Conservation (phyloP, 305 asterid genomes). For the Coffea humblotiana region DNA sequence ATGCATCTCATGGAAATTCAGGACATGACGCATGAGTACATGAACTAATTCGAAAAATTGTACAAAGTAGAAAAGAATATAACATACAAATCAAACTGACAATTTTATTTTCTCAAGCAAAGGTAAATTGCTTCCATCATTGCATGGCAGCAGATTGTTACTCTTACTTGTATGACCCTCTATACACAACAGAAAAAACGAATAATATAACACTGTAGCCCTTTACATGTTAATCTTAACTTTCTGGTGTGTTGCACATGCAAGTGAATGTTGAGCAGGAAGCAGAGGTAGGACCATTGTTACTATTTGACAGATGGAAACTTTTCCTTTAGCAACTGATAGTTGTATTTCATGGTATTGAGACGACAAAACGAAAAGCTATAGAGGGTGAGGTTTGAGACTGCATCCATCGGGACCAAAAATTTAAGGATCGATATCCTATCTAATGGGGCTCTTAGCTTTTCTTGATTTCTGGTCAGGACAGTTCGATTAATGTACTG, state of each 20-base stretch:
- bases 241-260: conserved; percentile 19
- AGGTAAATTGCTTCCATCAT: conserved; percentile 3
- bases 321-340: not conserved
- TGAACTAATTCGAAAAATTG: no score
- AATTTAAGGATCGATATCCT: conserved; percentile 7
- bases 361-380: conserved; percentile 13
- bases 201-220: not conserved
- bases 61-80: not conserved
- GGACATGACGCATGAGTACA: not conserved
- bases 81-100: not conserved
- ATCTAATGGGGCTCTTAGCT: not conserved
- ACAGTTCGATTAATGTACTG: conserved; percentile 12
- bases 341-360: not conserved
- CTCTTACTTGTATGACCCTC: not conserved
- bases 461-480: conserved; percentile 8
- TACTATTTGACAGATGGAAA: conserved; percentile 5
- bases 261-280: conserved; percentile 16
- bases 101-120: conserved; percentile 4
- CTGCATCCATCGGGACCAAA: not conserved
- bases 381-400: not conserved
- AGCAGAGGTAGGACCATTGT: conserved; percentile 14
- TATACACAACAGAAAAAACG: not conserved
- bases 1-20: not conserved
- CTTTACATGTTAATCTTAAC: conserved; percentile 2
- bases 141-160: not conserved